Percentiles rank a stretch among this genome's conserved stretches.
Evolutionary conservation across 805 yeast species (phyloP).

Genomic region (Blastobotrys americana): DNA sequence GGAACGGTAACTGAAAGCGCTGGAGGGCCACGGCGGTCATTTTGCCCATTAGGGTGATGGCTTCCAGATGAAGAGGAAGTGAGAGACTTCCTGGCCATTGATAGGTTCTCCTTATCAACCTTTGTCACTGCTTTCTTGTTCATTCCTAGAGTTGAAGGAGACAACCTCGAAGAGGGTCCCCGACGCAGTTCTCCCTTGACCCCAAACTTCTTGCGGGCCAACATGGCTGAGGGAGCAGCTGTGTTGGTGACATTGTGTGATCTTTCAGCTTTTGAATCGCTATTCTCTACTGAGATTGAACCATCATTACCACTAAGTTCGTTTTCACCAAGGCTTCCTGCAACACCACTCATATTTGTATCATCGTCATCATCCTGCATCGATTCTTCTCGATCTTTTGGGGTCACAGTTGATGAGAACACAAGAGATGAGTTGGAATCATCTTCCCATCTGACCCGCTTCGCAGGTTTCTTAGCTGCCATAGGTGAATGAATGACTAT

Average conservation of each 20-base stretch:
- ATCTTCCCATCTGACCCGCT: slow-evolving; percentile 25
- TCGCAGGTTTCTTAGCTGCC: slow-evolving; percentile 15
- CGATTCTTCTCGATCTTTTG: neutral
- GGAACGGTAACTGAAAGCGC: slow-evolving; percentile 9
- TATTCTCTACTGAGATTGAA: neutral
- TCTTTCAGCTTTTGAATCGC: too few species aligned
- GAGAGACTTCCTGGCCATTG: neutral
- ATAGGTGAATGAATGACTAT: slow-evolving; percentile 11
- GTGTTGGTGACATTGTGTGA: slow-evolving; percentile 2
- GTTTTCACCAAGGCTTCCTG: neutral
- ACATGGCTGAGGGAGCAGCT: neutral
- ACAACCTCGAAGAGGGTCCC: slow-evolving; percentile 1
- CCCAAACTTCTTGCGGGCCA: slow-evolving; percentile 8
- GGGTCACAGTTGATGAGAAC: neutral
- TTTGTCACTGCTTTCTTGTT: slow-evolving; percentile 8
- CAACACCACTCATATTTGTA: neutral
- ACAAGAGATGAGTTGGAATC: slow-evolving; percentile 1
- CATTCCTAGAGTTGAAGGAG: slow-evolving; percentile 13
- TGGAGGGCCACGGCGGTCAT: slow-evolving; percentile 1
- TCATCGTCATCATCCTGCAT: neutral
- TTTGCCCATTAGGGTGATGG: neutral
- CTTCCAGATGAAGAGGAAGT: slow-evolving; percentile 1
- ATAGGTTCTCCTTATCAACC: slow-evolving; percentile 15
- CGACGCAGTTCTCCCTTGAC: slow-evolving; percentile 14
- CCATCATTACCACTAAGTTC: neutral